A percentile compares a stretch with the other conserved stretches of the same genome.
Evolutionary conservation across 805 yeast species (phyloP).

Genomic region (Candida easanensis): DNA sequence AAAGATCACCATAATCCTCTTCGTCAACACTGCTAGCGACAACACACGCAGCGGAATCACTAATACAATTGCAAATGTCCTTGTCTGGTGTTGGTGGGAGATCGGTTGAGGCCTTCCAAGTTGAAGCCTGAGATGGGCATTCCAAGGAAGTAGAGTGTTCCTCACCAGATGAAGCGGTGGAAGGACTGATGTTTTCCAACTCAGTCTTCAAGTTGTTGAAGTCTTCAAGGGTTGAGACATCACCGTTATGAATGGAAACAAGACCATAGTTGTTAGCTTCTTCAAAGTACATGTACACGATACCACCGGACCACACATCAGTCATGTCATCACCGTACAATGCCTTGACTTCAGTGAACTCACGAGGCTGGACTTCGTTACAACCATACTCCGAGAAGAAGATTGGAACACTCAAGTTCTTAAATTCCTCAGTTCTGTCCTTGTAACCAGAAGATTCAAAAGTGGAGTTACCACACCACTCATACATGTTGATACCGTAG

Average conservation of each 20-base stretch:
- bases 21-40: slow-evolving; percentile 47
- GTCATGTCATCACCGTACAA: slow-evolving; percentile 72
- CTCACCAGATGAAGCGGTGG: slow-evolving; percentile 37
- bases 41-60: slow-evolving; percentile 53
- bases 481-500: slow-evolving; percentile 87
- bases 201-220: slow-evolving; percentile 54
- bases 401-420: slow-evolving; percentile 71
- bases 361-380: slow-evolving; percentile 69
- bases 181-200: slow-evolving; percentile 52
- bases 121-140: slow-evolving; percentile 49
- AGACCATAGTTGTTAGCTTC: slow-evolving; percentile 83
- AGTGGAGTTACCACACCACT: slow-evolving; percentile 82
- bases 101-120: slow-evolving; percentile 66
- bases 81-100: slow-evolving; percentile 80
- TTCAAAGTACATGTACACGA: slow-evolving; percentile 87
- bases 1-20: slow-evolving; percentile 60
- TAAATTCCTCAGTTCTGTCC: slow-evolving; percentile 68
- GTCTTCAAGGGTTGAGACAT: slow-evolving; percentile 60
- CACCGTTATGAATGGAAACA: slow-evolving; percentile 50
- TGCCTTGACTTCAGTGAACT: slow-evolving; percentile 71
- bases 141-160: slow-evolving; percentile 34
- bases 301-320: slow-evolving; percentile 92
- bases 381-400: slow-evolving; percentile 92
- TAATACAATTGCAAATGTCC: slow-evolving; percentile 62
- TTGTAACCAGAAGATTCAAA: slow-evolving; percentile 64